Evolutionary conservation across 371 early-diverging fungal genomes (phyloP), one percentile per base, ranked within the genome.

Genomic region (Mortierella sp.): DNA sequence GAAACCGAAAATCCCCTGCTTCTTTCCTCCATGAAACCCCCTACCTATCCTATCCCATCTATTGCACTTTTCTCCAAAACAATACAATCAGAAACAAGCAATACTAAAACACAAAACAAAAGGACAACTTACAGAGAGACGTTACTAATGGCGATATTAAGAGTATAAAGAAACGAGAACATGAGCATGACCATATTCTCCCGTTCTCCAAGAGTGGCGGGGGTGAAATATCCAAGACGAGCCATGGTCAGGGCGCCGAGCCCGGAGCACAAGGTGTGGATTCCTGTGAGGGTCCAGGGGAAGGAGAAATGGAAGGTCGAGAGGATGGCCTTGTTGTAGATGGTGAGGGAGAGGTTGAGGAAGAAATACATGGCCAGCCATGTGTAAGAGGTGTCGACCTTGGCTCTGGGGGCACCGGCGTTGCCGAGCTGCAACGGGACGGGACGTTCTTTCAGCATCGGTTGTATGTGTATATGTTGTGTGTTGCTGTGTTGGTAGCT

Each of bases 241-340:
- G 88, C 90, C 46, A 94, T 89, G 21, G 88, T 10, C 32, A 89
- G 90, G 71, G 91, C 91, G 1, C 96, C 96, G 16, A 94, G 75
- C 11, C 93, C 90, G 65, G 95, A 92, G 75, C 93, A 92, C 38
- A 96, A 79, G 27, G 95, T 93, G 80, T 97, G 98, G 74, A 96
- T 91, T 7, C 96, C 96, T 0, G 98, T 97, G 18, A 97, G 89
- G 44, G 95, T 93, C 97, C 97, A 97, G 16, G 98, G 98, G 84
- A 93, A 97, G 38, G 91, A 90, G 86, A 97, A 97, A 29, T 90
- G 82, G 78, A 93, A 91, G 51, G 93, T 83, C 78, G 92, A 90
- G 83, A 97, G 89, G 68, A 97, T 92, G 72, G 93, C 91, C 89
- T 97, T 97, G 91, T 95, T 96, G 88, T 96, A 95, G 48, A 97